Evolutionary conservation across 768 basidiomycete species (phyloP).

Genomic region (Trametes maxima): DNA sequence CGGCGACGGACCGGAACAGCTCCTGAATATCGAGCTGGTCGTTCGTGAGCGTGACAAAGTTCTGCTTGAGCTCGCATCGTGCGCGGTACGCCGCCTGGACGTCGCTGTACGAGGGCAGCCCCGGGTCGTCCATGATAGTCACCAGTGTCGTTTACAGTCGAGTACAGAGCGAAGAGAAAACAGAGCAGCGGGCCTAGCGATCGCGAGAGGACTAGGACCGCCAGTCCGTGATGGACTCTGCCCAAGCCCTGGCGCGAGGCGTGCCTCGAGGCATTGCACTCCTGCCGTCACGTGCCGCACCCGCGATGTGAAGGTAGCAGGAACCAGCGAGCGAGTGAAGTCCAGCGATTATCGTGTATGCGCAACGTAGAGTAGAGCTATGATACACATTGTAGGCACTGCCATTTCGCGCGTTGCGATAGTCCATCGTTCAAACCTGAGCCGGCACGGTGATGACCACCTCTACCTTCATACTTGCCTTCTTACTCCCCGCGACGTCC

Average conservation of each 20-base stretch:
- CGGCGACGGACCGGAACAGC: slow-evolving; percentile 31
- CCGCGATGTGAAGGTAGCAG: background rate
- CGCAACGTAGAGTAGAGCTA: background rate
- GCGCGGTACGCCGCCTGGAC: slow-evolving; percentile 18
- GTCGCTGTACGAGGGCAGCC: slow-evolving; percentile 20
- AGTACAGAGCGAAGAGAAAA: background rate
- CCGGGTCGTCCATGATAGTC: slow-evolving; percentile 1
- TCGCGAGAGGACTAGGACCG: background rate
- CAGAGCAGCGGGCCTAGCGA: background rate
- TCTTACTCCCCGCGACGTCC: background rate
- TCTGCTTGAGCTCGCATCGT: slow-evolving; percentile 26
- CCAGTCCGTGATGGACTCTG: slow-evolving; percentile 8
- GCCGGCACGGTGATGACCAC: no score
- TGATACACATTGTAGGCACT: background rate
- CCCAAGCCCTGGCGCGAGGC: slow-evolving; percentile 3
- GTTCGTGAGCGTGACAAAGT: slow-evolving; percentile 26
- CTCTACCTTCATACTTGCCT: background rate
- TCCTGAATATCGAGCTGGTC: slow-evolving; percentile 33
- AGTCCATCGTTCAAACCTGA: background rate
- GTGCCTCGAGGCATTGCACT: slow-evolving; percentile 11
- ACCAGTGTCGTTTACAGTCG: background rate
- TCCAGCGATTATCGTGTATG: background rate
- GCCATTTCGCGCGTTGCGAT: background rate
- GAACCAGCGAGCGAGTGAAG: background rate
- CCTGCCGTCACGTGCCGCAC: slow-evolving; percentile 6